Evolutionary conservation across 495 filamentous ascomycete genomes (phyloP), one percentile per base, ranked within the genome.

Genomic region (Venustampulla echinocandica): DNA sequence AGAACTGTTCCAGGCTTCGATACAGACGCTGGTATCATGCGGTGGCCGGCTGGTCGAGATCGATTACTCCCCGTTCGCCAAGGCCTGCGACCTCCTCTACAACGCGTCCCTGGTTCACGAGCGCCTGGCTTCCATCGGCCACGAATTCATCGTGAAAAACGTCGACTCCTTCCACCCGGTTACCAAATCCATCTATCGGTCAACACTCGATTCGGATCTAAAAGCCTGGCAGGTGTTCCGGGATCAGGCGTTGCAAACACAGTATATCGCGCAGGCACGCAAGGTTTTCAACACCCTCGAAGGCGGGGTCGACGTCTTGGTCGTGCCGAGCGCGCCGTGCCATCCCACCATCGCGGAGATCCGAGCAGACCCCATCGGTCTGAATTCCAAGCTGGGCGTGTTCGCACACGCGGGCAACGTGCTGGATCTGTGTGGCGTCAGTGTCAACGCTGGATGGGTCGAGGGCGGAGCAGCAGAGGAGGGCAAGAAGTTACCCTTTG

Each of bases 391-490:
- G 15, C 52, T 82, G 10, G 79, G 80, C 4, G 71, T 65, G 14
- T 83, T 81, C 47, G 78, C 79, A 5, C 79, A 84, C 58, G 77
- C 68, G 40, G 80, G 68, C 3, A 83, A 84, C 51, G 78, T 83
- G 38, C 60, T 83, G 10, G 80, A 84, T 63, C 57, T 82, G 44
- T 82, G 76, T 57, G 80, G 68, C 4, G 61, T 78, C 17, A 73
- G 74, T 27, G 68, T 83, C 18, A 75, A 76, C 23, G 77, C 77
- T 1, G 73, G 74, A 0, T 60, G 56, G 52, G 59, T 53, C 19
- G n/a, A n/a, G n/a, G n/a, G n/a, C n/a, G n/a, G n/a, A n/a, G n/a
- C n/a, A n/a, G n/a, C n/a, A n/a, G n/a, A n/a, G n/a, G n/a, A n/a
- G n/a, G 63, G 47, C 19, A 55, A 50, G 34, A 52, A 49, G 28